Evolutionary conservation across 345 rosid species (phyloP).

Genomic region (Rhodamnia rubescens): DNA sequence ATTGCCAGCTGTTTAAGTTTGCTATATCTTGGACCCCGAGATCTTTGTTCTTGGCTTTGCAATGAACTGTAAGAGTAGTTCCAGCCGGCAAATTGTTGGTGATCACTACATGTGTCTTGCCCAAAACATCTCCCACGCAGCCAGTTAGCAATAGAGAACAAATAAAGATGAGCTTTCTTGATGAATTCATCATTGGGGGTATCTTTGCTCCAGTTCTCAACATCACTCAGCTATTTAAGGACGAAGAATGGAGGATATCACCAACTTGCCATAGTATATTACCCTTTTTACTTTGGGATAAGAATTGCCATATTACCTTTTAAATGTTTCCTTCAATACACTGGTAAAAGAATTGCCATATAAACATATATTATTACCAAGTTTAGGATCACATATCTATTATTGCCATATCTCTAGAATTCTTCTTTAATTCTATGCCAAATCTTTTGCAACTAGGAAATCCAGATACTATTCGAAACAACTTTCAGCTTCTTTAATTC

Average conservation of each 20-base stretch:
- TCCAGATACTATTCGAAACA: not conserved
- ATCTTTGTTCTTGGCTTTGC: too few species aligned
- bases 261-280: not conserved
- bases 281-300: not conserved
- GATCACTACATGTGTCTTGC: not conserved
- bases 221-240: not conserved
- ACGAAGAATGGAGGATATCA: not conserved
- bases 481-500: not conserved
- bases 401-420: not conserved
- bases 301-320: not conserved
- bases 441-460: not conserved
- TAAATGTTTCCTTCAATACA: not conserved
- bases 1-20: too few species aligned
- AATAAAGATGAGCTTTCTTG: not conserved
- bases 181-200: not conserved
- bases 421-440: not conserved
- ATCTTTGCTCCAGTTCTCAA: not conserved
- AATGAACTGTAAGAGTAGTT: too few species aligned
- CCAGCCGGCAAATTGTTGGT: too few species aligned
- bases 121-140: not conserved
- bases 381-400: not conserved
- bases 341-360: not conserved
- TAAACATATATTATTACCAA: not conserved
- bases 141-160: not conserved
- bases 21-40: too few species aligned